A percentile compares a stretch with the other conserved stretches of the same genome.
Conservation (phyloP, 177 flowering plant species). For the Tripterygium wilfordii region DNA sequence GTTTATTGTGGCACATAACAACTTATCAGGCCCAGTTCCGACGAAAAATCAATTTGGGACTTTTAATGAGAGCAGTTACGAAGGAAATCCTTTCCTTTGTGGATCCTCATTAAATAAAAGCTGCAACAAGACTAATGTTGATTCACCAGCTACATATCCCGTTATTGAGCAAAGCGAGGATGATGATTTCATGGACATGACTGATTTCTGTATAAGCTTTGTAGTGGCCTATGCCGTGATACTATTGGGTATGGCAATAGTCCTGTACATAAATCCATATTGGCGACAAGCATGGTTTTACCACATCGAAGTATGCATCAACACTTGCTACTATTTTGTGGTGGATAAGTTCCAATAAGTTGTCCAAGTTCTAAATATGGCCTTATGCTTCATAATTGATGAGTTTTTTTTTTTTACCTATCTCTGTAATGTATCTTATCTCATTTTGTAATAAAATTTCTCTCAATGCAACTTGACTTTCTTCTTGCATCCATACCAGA, state of each 20-base stretch:
- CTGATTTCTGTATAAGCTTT: not conserved
- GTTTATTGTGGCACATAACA: constrained; percentile 3
- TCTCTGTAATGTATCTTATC: no score
- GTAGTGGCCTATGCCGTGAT: not conserved
- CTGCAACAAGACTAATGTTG: not conserved
- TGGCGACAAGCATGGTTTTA: constrained; percentile 4
- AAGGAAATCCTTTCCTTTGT: constrained; percentile 6
- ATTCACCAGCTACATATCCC: not conserved
- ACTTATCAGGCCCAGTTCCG: not conserved
- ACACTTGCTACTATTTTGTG: not conserved
- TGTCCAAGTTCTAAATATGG: no score
- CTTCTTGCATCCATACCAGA: no score
- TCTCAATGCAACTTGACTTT: no score
- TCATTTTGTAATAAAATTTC: no score
- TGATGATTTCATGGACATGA: not conserved
- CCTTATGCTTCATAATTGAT: no score
- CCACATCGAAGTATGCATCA: not conserved
- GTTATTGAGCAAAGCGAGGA: not conserved
- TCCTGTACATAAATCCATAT: constrained; percentile 1
- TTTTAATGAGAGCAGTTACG: constrained; percentile 1
- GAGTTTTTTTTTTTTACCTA: no score
- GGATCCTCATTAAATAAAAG: not conserved
- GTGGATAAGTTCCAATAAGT: not conserved
- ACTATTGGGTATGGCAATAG: not conserved
- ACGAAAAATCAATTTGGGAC: not conserved